Percentiles rank a stretch among this genome's conserved stretches.
These are phyloP conservation scores for Nannochloris sp. DNA, from an alignment of 139 green algal species.

Conservation along the genomic window DNA sequence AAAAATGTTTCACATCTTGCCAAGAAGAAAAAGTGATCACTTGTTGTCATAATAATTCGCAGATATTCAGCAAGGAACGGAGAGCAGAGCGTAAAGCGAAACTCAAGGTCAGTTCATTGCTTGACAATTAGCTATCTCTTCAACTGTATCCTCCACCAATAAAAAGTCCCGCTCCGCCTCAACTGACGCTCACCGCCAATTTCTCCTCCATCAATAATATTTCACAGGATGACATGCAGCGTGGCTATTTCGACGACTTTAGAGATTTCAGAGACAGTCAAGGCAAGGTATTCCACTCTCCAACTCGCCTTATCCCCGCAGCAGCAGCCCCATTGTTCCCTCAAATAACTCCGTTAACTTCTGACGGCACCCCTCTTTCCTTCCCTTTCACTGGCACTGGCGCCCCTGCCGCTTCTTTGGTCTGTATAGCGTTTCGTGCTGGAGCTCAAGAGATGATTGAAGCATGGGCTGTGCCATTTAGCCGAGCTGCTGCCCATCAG, in stretches of 20 bases:
- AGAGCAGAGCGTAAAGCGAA: conserved; percentile 12
- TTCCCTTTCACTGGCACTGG: not conserved
- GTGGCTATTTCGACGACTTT: conserved; percentile 51
- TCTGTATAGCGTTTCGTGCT: conserved; percentile 40
- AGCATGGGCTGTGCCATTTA: conserved; percentile 19
- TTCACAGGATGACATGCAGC: conserved; percentile 40
- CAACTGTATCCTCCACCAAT: not conserved
- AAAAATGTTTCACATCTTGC: no score
- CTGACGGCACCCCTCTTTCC: not conserved
- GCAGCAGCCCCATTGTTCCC: conserved; percentile 16
- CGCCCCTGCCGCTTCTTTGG: not conserved
- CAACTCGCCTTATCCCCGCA: conserved; percentile 12
- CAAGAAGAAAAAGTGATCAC: no score
- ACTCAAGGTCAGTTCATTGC: conserved; percentile 9
- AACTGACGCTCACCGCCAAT: not conserved
- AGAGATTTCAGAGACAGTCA: conserved; percentile 30
- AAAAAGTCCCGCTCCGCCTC: not conserved
- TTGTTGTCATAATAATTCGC: not conserved
- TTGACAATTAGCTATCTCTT: not conserved
- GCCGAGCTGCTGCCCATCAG: conserved; percentile 11
- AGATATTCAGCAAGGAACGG: conserved; percentile 39
- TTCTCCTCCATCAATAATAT: not conserved
- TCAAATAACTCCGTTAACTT: not conserved
- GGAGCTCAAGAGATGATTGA: conserved; percentile 40
- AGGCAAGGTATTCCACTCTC: conserved; percentile 31